phyloP scores from a whole-genome alignment of 2,329 filamentous ascomycete genomes.

The Trichoderma sp. region DNA sequence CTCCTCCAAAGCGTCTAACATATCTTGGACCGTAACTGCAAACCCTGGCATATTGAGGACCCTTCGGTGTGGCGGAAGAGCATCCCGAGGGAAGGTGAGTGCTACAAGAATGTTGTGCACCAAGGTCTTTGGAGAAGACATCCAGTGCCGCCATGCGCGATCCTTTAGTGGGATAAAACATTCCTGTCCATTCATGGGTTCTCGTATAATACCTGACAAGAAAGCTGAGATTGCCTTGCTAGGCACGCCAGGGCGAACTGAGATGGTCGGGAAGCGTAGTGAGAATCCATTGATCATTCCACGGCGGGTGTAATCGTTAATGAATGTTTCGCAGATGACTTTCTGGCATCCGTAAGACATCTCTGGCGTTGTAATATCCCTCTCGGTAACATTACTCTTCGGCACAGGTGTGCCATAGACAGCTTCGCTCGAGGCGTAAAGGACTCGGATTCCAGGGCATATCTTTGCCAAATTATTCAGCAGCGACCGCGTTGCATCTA shows the following conservation, averaged over 20 bases:
- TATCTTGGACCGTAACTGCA: neutral
- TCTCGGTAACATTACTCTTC: slow-evolving; percentile 33
- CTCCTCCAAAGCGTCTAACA: neutral
- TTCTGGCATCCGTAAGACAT: slow-evolving; percentile 61
- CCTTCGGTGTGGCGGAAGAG: neutral
- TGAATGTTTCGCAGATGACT: slow-evolving; percentile 52
- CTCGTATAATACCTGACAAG: neutral
- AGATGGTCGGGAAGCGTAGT: neutral
- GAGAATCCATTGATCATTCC: slow-evolving; percentile 46
- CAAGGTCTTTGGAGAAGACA: neutral
- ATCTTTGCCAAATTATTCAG: neutral
- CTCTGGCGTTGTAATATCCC: slow-evolving; percentile 51
- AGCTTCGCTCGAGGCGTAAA: neutral
- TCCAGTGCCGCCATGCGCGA: neutral
- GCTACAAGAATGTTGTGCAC: neutral
- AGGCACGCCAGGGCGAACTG: neutral
- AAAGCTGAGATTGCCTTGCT: neutral
- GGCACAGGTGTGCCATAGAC: slow-evolving; percentile 27
- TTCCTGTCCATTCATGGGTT: neutral
- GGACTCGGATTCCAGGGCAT: neutral
- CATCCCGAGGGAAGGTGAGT: neutral
- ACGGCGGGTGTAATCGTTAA: slow-evolving; percentile 41
- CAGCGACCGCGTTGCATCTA: neutral
- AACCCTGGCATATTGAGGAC: neutral
- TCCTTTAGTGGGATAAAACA: neutral